Percentiles rank a stretch among this genome's conserved stretches.
phyloP scores from a whole-genome alignment of 1,284 basidiomycete species.

The Ceratobasidium theobromae region DNA sequence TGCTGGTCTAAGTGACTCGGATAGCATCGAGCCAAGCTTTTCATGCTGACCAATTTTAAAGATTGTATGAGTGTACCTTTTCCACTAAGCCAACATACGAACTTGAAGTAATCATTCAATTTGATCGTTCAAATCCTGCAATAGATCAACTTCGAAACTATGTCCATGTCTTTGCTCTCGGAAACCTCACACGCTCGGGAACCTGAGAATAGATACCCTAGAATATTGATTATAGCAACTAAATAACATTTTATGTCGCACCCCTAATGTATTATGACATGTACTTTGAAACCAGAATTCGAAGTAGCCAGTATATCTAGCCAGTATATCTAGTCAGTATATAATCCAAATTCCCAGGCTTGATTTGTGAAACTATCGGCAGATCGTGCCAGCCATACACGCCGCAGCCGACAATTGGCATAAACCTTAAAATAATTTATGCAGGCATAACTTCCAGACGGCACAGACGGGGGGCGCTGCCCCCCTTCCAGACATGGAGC shows the following conservation, averaged over 20 bases:
- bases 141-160: constrained; percentile 8
- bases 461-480: constrained; percentile 44
- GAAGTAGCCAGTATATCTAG: too few species aligned
- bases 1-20: too few species aligned
- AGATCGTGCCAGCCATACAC: constrained; percentile 70
- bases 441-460: constrained; percentile 61
- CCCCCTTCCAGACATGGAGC: not conserved
- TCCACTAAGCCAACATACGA: not conserved
- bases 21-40: too few species aligned
- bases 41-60: not conserved
- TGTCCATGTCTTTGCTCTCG: too few species aligned
- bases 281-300: not conserved
- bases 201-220: too few species aligned
- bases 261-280: not conserved
- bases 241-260: not conserved
- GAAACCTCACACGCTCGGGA: too few species aligned
- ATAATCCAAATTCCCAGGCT: constrained; percentile 73
- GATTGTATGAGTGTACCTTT: constrained; percentile 15
- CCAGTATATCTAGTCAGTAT: constrained; percentile 37
- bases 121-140: not conserved
- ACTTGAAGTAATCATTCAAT: too few species aligned
- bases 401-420: constrained; percentile 74
- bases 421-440: constrained; percentile 74
- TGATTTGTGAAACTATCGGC: constrained; percentile 44
- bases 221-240: too few species aligned